Evolutionary conservation across 1,139 yeast genomes (phyloP), one percentile per base, ranked within the genome.

Genomic region (Nakaseomyces bracarensis): DNA sequence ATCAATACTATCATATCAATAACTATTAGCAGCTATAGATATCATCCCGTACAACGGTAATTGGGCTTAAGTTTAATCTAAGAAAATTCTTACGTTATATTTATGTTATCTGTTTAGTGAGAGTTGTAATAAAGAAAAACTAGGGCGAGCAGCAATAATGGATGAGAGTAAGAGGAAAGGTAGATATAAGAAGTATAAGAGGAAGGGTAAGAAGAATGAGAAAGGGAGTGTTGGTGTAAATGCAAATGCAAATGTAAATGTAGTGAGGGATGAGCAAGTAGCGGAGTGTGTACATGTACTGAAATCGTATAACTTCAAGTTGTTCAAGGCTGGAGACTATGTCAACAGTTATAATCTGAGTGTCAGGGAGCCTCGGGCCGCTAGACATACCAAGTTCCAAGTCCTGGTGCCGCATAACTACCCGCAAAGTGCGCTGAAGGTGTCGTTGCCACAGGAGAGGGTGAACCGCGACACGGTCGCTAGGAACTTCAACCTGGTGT

Each of bases 331-430:
- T 9, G 36, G 36, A 9, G 36, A 33, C n/a, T 33, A n/a, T 11
- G 26, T 33, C n/a, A 21, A 13, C 36, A 18, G 11, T 16, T 33
- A 33, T 26, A 33, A 11, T 18, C 11, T 33, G 26, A 33, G 34
- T 18, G 34, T 30, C 13, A 21, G 34, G 34, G 34, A 30, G 22
- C 34, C 22, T n/a, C 14, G 22, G 22, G 34, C 22, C 4, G n/a
- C 34, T 8, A 11, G 9, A 10, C 34, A 20, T 26, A 33, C 26
- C 16, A 20, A 15, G 26, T 4, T 33, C n/a, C 16, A 13, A 18
- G 36, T 33, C 11, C 18, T 4, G 3, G 36, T 33, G 36, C 36
- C 36, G 27, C 36, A 33, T n/a, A 21, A 21, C 36, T 33, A 20
- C 18, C 36, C 36, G 16, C 10, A 13, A n/a, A 21, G 18, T 3